phyloP scores from a whole-genome alignment of 495 filamentous ascomycete genomes.

The Darksidea phi region DNA sequence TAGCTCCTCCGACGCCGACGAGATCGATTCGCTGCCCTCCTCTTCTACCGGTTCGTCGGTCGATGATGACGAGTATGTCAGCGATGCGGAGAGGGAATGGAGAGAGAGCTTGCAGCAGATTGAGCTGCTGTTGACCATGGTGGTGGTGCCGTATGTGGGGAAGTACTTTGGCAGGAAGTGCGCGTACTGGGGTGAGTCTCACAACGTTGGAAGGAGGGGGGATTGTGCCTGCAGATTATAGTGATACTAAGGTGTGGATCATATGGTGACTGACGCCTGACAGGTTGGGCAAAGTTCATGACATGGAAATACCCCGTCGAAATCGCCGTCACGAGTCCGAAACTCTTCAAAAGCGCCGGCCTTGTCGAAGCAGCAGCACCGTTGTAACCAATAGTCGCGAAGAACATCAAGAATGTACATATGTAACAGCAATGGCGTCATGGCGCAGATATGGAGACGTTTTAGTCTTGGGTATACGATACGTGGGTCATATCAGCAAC shows the following conservation, averaged over 20 bases:
- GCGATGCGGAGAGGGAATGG: conserved; percentile 85
- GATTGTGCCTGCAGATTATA: conserved; percentile 4
- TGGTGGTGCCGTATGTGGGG: conserved; percentile 85
- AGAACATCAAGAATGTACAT: neutral
- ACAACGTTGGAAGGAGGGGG: neutral
- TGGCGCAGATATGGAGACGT: neutral
- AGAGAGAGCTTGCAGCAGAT: conserved; percentile 88
- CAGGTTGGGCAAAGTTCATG: conserved; percentile 74
- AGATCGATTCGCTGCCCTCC: conserved; percentile 77
- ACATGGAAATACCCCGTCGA: conserved; percentile 75
- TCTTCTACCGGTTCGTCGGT: conserved; percentile 60
- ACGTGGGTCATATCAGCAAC: no score
- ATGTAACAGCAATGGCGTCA: neutral
- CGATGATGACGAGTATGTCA: conserved; percentile 42
- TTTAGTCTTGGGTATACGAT: no score
- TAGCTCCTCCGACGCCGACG: conserved; percentile 55
- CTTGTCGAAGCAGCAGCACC: conserved; percentile 67
- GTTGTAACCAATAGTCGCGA: conserved; percentile 50
- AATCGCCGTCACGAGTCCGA: conserved; percentile 56
- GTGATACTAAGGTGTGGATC: neutral
- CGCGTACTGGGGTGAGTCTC: conserved; percentile 87
- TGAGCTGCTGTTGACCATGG: conserved; percentile 88
- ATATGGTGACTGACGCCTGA: conserved; percentile 14
- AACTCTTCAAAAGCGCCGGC: conserved; percentile 64
- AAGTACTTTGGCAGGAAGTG: conserved; percentile 91